Percentiles rank a stretch among this genome's conserved stretches.
Conservation (phyloP, 2,329 filamentous ascomycete species). For the Rhinocladiella mackenziei region DNA sequence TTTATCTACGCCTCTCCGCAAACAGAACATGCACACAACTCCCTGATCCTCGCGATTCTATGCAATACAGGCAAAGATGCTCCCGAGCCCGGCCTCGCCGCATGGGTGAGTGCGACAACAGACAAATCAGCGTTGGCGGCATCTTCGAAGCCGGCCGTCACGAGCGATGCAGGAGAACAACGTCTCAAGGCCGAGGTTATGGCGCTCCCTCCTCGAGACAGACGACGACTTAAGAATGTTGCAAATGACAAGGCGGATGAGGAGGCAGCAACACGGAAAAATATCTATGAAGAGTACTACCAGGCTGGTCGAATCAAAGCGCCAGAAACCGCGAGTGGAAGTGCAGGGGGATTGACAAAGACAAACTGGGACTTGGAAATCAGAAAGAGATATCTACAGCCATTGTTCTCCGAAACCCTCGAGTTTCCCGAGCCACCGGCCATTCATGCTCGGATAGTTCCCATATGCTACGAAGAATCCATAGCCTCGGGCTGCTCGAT, state of each 20-base stretch:
- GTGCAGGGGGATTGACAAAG: constrained; percentile 66
- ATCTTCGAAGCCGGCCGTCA: constrained; percentile 46
- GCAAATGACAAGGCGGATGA: constrained; percentile 25
- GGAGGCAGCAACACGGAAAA: constrained; percentile 19
- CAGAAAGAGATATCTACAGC: constrained; percentile 60
- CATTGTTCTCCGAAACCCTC: constrained; percentile 57
- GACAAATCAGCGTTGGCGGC: constrained; percentile 45
- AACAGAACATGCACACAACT: constrained; percentile 59
- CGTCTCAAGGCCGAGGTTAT: constrained; percentile 62
- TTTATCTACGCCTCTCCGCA: constrained; percentile 52
- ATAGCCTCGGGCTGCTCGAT: constrained; percentile 51
- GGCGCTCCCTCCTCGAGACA: constrained; percentile 57
- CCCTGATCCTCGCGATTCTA: constrained; percentile 56
- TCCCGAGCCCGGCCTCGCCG: constrained; percentile 59
- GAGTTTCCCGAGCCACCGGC: constrained; percentile 59
- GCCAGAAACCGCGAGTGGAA: constrained; percentile 56
- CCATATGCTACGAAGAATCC: constrained; percentile 63
- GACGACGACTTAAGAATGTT: constrained; percentile 53
- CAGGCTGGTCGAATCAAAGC: constrained; percentile 48
- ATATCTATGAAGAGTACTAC: constrained; percentile 43
- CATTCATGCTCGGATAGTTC: constrained; percentile 57
- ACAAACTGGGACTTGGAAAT: constrained; percentile 67
- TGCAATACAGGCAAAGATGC: constrained; percentile 57
- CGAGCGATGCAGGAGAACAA: constrained; percentile 60
- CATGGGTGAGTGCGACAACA: constrained; percentile 58